Base-by-base conservation (phyloP, 805 yeast species). In the Spathaspora arborariae region DNA sequence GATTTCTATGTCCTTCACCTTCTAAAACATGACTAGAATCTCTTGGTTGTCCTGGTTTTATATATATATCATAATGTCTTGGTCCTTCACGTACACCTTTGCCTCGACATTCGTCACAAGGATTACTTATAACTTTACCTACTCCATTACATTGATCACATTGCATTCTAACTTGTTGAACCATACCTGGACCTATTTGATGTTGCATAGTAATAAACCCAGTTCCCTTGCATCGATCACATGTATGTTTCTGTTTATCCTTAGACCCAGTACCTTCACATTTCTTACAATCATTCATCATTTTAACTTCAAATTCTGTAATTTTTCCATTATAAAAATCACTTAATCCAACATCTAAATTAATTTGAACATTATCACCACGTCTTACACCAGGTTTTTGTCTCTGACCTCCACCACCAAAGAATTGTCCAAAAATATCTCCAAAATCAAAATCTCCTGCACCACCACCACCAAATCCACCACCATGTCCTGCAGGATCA, bases 141-240 rank as follows among this genome's bases (percentile, higher is more conserved):
- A 74, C 68, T 30, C 98, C 98, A 9, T 70, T 67, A 74, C 99
- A 94, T 44, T 70, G 67, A 45, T 85, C 89, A 75, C 99, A 94
- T 3, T 76, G 74, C 39, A 82, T 77, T 62, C 88, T 92, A 55
- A 91, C 75, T 51, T 84, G 86, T 65, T 94, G 98, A 51, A 88
- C 70, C 89, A 94, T 88, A 6, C 91, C 91, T 4, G 95, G 96
- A 0, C 88, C 97, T 53, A 92, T 66, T 62, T 91, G 96, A 49
- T 85, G 74, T 42, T 80, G 75, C 46, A 84, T 78, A 6, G 82
- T 61, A 34, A 79, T 65, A 19, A 84, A 72, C 21, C 99, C 99
- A 20, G 68, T 66, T 4, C 99, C 99, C 10, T 73, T 63, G 71
- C 99, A 94, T 43, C 67, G 68, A 0, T 64, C 52, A 72, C 99